Percentiles rank a stretch among this genome's conserved stretches.
These are phyloP conservation scores for Xerocomellus amylosporus DNA, from an alignment of 768 basidiomycete species.

Conservation along the genomic window DNA sequence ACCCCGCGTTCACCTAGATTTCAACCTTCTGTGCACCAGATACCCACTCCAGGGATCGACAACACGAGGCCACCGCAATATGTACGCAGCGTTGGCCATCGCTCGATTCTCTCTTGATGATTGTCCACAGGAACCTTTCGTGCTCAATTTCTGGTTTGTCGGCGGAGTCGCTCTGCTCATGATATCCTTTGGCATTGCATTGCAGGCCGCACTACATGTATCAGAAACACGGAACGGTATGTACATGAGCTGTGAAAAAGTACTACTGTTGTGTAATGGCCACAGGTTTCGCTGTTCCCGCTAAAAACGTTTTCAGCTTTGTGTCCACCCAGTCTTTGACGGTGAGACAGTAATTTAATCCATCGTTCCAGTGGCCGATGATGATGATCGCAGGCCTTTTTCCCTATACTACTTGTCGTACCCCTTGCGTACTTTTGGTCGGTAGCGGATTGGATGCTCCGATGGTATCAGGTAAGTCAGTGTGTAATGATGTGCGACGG, in stretches of 20 bases:
- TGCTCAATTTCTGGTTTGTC: conserved; percentile 39
- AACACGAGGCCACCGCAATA: conserved; percentile 39
- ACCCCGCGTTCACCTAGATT: conserved; percentile 35
- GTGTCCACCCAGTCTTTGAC: conserved; percentile 46
- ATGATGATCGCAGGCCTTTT: conserved; percentile 45
- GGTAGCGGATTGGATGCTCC: conserved; percentile 51
- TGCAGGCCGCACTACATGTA: conserved; percentile 14
- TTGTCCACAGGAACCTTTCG: conserved; percentile 25
- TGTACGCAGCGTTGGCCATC: conserved; percentile 31
- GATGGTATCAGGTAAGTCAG: conserved; percentile 54
- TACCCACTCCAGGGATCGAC: conserved; percentile 42
- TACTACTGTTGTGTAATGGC: not conserved
- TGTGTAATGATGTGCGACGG: not conserved
- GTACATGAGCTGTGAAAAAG: not conserved
- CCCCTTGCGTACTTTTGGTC: conserved; percentile 52
- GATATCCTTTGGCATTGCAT: conserved; percentile 29
- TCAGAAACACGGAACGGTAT: conserved; percentile 19
- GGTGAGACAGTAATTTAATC: conserved; percentile 28
- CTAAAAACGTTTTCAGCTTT: conserved; percentile 46
- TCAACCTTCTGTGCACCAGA: conserved; percentile 46
- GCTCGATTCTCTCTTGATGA: not conserved
- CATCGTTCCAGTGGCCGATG: not conserved
- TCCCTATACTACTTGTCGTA: conserved; percentile 51
- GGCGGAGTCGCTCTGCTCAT: conserved; percentile 41
- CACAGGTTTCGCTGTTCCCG: conserved; percentile 53